phyloP scores from a whole-genome alignment of 2,329 filamentous ascomycete genomes.

The Ceratocystis harringtonii region DNA sequence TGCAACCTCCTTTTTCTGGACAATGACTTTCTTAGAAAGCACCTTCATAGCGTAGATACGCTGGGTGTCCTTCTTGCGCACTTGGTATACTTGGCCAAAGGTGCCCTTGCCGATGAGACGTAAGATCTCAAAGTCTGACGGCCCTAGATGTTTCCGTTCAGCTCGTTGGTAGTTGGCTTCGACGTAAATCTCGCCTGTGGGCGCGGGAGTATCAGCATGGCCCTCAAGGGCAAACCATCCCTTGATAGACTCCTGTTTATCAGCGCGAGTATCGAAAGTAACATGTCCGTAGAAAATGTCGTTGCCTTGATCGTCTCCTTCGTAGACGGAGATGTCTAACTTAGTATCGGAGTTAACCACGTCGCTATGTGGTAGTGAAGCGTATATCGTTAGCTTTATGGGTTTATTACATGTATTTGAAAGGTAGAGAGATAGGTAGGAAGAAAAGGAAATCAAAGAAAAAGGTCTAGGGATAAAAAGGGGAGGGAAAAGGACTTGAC shows the following conservation, averaged over 20 bases:
- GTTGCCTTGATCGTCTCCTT: constrained; percentile 63
- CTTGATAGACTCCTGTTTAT: constrained; percentile 54
- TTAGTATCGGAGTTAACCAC: constrained; percentile 83
- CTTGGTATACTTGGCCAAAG: constrained; percentile 96
- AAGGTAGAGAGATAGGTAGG: not conserved
- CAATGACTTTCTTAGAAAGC: constrained; percentile 97
- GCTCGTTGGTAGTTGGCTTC: constrained; percentile 73
- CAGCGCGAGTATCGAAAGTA: constrained; percentile 54
- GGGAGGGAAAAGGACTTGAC: constrained; percentile 26
- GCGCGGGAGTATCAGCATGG: constrained; percentile 54
- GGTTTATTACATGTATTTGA: not conserved
- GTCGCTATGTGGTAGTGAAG: constrained; percentile 42
- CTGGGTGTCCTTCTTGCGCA: constrained; percentile 88
- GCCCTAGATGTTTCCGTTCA: constrained; percentile 82
- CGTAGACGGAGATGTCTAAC: constrained; percentile 87
- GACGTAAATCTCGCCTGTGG: constrained; percentile 78
- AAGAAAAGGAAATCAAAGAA: not conserved
- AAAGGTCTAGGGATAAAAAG: not conserved
- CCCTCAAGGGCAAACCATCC: constrained; percentile 76
- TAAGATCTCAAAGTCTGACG: constrained; percentile 88
- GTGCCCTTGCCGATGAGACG: constrained; percentile 96
- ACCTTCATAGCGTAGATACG: constrained; percentile 99
- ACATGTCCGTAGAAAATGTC: constrained; percentile 76
- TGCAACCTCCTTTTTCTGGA: constrained; percentile 98
- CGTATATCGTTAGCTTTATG: not conserved